Conservation (phyloP, 129 eudicot genomes). For the Chrysanthemum makinoi region DNA sequence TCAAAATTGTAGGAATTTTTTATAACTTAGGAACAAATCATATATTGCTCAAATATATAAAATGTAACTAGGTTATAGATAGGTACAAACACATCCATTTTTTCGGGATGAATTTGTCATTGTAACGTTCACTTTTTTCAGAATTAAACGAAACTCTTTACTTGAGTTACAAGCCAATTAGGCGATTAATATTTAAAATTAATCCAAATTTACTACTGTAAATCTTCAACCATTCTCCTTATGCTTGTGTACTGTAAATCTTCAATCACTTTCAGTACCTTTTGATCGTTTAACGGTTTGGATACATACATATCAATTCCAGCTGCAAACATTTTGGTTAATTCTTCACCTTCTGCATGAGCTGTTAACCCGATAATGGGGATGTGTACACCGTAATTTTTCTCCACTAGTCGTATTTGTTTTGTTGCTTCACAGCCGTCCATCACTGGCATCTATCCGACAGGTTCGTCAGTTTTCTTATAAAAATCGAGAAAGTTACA, state of each 20-base stretch:
- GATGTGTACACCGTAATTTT: constrained; percentile 34
- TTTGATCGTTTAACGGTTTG: constrained; percentile 35
- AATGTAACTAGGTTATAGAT: constrained; percentile 11
- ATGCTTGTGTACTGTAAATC: constrained; percentile 9
- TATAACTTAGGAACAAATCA: constrained; percentile 20
- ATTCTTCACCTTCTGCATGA: constrained; percentile 22
- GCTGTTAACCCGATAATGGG: constrained; percentile 60
- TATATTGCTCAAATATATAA: background rate
- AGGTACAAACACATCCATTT: constrained; percentile 19
- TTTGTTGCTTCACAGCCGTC: constrained; percentile 31
- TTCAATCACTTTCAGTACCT: constrained; percentile 29
- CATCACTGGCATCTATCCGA: constrained; percentile 25
- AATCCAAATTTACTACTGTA: background rate
- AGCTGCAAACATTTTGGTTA: constrained; percentile 10
- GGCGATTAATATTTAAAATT: background rate
- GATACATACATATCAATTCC: constrained; percentile 23
- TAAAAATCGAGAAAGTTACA: background rate
- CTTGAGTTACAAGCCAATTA: background rate
- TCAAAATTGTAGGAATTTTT: constrained; percentile 23
- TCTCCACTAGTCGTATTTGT: constrained; percentile 42
- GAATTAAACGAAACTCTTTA: background rate
- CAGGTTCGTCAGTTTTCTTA: background rate
- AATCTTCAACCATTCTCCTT: constrained; percentile 10
- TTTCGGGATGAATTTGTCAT: constrained; percentile 8
- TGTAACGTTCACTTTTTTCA: background rate